A percentile compares a stretch with the other conserved stretches of the same genome.
phyloP scores from a whole-genome alignment of 2,329 filamentous ascomycete genomes.

The Fusarium scirpi region DNA sequence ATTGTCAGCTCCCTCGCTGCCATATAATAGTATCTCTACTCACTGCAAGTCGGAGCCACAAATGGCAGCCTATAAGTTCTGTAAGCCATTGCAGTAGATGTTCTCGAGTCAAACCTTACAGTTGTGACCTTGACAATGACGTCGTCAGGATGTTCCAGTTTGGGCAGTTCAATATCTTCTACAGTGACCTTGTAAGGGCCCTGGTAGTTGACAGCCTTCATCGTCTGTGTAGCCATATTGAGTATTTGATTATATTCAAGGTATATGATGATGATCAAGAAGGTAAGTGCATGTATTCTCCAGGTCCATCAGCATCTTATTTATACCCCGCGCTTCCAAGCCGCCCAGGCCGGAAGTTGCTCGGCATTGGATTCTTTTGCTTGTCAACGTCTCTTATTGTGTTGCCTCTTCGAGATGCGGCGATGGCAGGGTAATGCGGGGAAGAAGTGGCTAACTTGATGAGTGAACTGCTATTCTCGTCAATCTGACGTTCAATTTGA shows the following conservation, averaged over 20 bases:
- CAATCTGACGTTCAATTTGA: background rate
- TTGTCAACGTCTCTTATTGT: conserved; percentile 10
- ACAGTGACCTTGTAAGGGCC: conserved; percentile 73
- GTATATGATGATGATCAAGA: background rate
- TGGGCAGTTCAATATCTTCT: conserved; percentile 68
- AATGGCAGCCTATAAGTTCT: conserved; percentile 56
- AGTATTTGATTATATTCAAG: background rate
- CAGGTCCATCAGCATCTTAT: background rate
- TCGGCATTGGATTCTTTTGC: conserved; percentile 18
- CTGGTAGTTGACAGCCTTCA: conserved; percentile 74
- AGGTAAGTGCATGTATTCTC: background rate
- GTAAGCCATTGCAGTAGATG: conserved; percentile 11
- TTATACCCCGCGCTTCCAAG: conserved; percentile 28
- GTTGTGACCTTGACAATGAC: conserved; percentile 74
- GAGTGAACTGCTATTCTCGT: conserved; percentile 4
- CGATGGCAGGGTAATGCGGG: conserved; percentile 28
- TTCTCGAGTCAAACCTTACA: conserved; percentile 51
- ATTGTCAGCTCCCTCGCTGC: conserved; percentile 4
- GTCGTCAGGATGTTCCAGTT: conserved; percentile 73
- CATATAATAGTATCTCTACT: conserved; percentile 17
- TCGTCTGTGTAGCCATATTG: conserved; percentile 51
- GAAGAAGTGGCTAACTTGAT: conserved; percentile 15
- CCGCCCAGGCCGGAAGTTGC: conserved; percentile 14
- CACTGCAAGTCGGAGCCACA: conserved; percentile 65
- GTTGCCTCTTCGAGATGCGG: conserved; percentile 27